phyloP scores from a whole-genome alignment of 371 early-diverging fungal genomes.

The Actinomortierella ambigua region DNA sequence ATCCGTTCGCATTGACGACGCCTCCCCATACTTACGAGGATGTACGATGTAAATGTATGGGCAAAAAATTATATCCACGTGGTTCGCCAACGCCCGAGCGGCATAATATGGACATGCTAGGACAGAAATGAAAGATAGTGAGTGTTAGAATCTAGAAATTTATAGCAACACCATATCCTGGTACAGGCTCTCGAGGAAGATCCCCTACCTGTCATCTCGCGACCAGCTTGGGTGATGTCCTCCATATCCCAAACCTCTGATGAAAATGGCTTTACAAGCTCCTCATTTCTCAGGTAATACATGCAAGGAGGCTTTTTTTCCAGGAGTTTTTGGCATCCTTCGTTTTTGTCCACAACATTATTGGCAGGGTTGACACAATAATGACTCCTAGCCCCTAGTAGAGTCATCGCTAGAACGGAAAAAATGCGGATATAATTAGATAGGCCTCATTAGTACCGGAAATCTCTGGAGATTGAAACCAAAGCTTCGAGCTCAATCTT shows the following conservation, averaged over 20 bases:
- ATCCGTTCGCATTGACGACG: no score
- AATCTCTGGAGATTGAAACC: neutral
- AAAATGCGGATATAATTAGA: neutral
- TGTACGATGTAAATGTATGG: conserved; percentile 96
- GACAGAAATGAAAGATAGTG: neutral
- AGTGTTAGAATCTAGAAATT: neutral
- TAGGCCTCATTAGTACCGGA: neutral
- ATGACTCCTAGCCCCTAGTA: conserved; percentile 62
- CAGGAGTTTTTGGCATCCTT: conserved; percentile 52
- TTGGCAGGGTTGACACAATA: conserved; percentile 54
- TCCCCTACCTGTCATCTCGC: conserved; percentile 42
- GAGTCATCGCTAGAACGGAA: conserved; percentile 47
- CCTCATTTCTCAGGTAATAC: conserved; percentile 10
- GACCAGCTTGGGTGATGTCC: conserved; percentile 66
- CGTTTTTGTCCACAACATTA: conserved; percentile 49
- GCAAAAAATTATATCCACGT: conserved; percentile 84
- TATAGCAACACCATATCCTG: neutral
- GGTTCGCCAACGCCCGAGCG: conserved; percentile 57
- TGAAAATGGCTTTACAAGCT: conserved; percentile 17
- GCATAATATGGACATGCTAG: conserved; percentile 88
- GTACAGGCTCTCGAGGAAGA: conserved; percentile 1
- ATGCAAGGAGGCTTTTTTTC: conserved; percentile 49
- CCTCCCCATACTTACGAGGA: conserved; percentile 61
- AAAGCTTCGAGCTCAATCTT: no score
- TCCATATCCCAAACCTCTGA: conserved; percentile 73